Base-by-base conservation (phyloP, 345 rosid genomes). In the Boechera divaricarpa region DNA sequence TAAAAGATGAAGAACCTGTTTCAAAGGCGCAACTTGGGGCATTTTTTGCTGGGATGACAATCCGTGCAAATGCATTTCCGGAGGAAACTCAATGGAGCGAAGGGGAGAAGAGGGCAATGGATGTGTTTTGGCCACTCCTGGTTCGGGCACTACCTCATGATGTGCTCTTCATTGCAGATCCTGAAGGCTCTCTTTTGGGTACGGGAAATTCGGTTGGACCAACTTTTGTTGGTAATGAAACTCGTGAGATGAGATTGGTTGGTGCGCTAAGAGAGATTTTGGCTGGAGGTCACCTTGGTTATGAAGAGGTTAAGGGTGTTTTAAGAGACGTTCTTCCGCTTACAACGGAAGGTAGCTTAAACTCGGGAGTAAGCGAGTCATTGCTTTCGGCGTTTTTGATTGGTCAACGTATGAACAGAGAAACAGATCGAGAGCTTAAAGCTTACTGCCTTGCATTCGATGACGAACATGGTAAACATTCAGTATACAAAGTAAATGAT, bases 321-420 rank as follows among this genome's bases (percentile, higher is more conserved):
- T 69, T 94, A 18, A 88, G 84, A 79, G 97, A 94, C 6, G 90
- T 92, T 77, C 92, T 94, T 82, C 97, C 98, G 3, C 82, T 94
- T 77, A 81, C 48, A 70, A 38, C 7, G 2, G 90, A 82, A 59
- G 90, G 85, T 74, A 69, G 67, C 10, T 79, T 77, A 48, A 57
- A 67, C 29, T 73, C 82, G n/a, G 91, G 90, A 77, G 97, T 90
- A 35, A 89, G 92, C 63, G 95, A 89, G 82, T 86, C 98, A 2
- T 79, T 94, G 89, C 86, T 94, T 85, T 83, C 98, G 0, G 98
- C 98, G 9, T 92, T 94, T 87, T 85, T 94, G 71, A 94, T 94
- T 73, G 98, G 98, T 58, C 98, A 94, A 53, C 92, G 98, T 45
- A 90, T 94, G 98, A 94, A 90, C 77, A 86, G 97, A 82, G 98